Evolutionary conservation across 176 grass and related monocot genomes (phyloP).

Genomic region (Eleusine coracana): DNA sequence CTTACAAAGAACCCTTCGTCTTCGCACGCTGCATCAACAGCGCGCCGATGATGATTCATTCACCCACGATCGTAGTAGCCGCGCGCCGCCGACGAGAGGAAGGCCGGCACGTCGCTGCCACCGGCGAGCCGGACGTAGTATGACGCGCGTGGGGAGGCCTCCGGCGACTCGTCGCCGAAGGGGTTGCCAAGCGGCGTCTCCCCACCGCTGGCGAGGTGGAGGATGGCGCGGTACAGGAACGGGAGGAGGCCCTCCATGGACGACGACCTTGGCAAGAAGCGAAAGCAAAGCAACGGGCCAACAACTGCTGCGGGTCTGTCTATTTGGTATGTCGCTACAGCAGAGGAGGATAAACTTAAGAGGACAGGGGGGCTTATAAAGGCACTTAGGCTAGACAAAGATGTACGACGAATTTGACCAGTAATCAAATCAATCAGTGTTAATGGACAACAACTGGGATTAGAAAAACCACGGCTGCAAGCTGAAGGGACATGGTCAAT

Average conservation of each 20-base stretch:
- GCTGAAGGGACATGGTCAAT: constrained; percentile 8
- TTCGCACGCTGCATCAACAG: not conserved
- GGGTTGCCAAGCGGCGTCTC: constrained; percentile 38
- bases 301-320: not conserved
- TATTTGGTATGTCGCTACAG: not conserved
- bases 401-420: not conserved
- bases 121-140: constrained; percentile 48
- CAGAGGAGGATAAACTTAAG: not conserved
- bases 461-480: not conserved
- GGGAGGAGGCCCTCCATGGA: constrained; percentile 69
- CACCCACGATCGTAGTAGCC: constrained; percentile 39
- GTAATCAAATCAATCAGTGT: not conserved
- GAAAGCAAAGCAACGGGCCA: constrained; percentile 3
- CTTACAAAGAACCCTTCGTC: not conserved
- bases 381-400: not conserved
- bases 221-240: constrained; percentile 63
- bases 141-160: constrained; percentile 15
- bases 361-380: constrained; percentile 28
- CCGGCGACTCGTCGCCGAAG: constrained; percentile 49
- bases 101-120: constrained; percentile 26
- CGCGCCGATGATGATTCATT: not conserved
- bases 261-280: not conserved
- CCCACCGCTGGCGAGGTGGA: constrained; percentile 47
- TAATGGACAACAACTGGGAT: constrained; percentile 32
- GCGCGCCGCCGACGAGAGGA: constrained; percentile 29